These are phyloP conservation scores for Fusarium succisae DNA, from an alignment of 2,329 filamentous ascomycete species.

Conservation along the genomic window DNA sequence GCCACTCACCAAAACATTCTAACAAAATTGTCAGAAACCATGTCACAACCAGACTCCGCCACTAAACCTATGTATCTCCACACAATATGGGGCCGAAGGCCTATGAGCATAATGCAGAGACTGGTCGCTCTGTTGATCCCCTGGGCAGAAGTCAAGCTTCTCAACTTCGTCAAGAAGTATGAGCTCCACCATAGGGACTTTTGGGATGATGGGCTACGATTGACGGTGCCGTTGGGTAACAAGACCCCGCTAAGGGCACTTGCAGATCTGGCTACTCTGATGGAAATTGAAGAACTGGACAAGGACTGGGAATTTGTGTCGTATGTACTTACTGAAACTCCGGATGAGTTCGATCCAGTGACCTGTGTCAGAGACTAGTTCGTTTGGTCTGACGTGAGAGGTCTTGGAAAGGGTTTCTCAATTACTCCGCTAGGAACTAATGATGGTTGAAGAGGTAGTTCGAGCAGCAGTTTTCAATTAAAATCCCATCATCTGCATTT, in stretches of 20 bases:
- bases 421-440: not conserved
- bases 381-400: accelerated
- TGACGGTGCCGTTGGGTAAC: not conserved
- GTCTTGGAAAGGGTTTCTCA: not conserved
- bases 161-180: not conserved
- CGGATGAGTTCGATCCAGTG: not conserved
- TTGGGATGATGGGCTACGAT: not conserved
- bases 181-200: not conserved
- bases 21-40: not conserved
- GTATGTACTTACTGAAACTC: not conserved
- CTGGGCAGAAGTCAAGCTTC: not conserved
- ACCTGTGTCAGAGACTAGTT: not conserved
- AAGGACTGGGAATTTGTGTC: not conserved
- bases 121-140: accelerated
- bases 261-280: not conserved
- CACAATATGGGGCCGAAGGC: not conserved
- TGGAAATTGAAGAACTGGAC: not conserved
- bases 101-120: not conserved
- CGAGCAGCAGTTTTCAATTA: not conserved
- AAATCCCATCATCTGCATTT: not conserved
- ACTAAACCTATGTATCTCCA: not conserved
- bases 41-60: not conserved
- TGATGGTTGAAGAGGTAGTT: not conserved
- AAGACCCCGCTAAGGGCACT: not conserved
- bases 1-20: not conserved